Conservation (phyloP, 1,139 yeast species). For the Pichia sp. region DNA sequence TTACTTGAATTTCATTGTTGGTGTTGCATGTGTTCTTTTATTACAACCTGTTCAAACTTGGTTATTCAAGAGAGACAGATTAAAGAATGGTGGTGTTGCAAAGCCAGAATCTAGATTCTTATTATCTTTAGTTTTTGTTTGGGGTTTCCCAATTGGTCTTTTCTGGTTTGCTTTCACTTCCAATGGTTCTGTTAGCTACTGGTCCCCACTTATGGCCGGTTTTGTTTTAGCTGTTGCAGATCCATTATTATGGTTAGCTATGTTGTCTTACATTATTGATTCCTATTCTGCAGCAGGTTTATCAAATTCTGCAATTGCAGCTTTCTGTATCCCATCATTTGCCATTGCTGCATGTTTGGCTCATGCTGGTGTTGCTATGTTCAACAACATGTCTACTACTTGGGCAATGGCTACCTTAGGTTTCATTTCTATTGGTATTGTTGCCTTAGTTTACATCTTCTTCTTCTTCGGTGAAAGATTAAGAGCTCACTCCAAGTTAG, state of each 20-base stretch:
- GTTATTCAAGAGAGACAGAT: slow-evolving; percentile 28
- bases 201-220: slow-evolving; percentile 29
- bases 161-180: slow-evolving; percentile 28
- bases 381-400: slow-evolving; percentile 36
- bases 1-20: slow-evolving; percentile 26
- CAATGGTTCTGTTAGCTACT: slow-evolving; percentile 22
- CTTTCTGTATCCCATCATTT: slow-evolving; percentile 43
- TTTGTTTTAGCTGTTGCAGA: slow-evolving; percentile 37
- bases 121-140: slow-evolving; percentile 24
- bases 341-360: slow-evolving; percentile 46
- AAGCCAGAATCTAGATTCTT: slow-evolving; percentile 35
- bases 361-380: slow-evolving; percentile 43
- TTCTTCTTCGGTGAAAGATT: slow-evolving; percentile 36
- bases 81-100: slow-evolving; percentile 34
- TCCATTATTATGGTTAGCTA: slow-evolving; percentile 40
- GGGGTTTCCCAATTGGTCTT: slow-evolving; percentile 28
- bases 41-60: slow-evolving; percentile 25
- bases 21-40: slow-evolving; percentile 21
- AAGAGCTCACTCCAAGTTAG: slow-evolving; percentile 36
- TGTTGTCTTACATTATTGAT: slow-evolving; percentile 42
- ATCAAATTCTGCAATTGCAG: slow-evolving; percentile 47
- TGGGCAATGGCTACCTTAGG: slow-evolving; percentile 46
- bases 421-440: slow-evolving; percentile 34
- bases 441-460: slow-evolving; percentile 41
- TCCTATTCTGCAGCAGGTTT: slow-evolving; percentile 34